Evolutionary conservation across 345 rosid species (phyloP).

Genomic region (Physaria fendleri): DNA sequence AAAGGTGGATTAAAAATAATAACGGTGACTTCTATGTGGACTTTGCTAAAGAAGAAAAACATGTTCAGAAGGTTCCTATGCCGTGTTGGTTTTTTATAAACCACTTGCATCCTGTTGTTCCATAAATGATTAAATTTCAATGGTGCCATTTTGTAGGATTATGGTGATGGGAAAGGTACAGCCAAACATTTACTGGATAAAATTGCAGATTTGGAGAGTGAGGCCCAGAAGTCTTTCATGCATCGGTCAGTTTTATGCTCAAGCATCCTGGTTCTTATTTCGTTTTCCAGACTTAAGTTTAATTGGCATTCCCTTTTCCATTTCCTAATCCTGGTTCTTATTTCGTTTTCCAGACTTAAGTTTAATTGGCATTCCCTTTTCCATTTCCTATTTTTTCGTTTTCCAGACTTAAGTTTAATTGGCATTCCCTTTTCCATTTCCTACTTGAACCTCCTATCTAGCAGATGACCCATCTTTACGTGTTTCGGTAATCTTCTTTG

Average conservation of each 20-base stretch:
- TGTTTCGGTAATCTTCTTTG: slow-evolving; percentile 6
- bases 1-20: slow-evolving; percentile 75
- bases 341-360: slow-evolving; percentile 3
- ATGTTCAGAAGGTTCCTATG: slow-evolving; percentile 60
- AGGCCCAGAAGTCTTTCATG: slow-evolving; percentile 99
- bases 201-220: slow-evolving; percentile 74
- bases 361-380: no score
- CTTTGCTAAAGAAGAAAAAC: slow-evolving; percentile 43
- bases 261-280: slow-evolving; percentile 2
- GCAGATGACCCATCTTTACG: background rate
- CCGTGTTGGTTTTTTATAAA: slow-evolving; percentile 11
- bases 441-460: background rate
- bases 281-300: slow-evolving; percentile 3
- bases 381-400: background rate
- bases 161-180: slow-evolving; percentile 79
- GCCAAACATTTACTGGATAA: slow-evolving; percentile 65
- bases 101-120: slow-evolving; percentile 1
- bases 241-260: slow-evolving; percentile 64
- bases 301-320: no score
- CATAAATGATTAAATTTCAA: slow-evolving; percentile 1
- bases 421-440: background rate
- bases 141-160: slow-evolving; percentile 42
- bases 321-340: slow-evolving; percentile 5
- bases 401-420: slow-evolving; percentile 8
- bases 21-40: slow-evolving; percentile 75